Conservation (phyloP, 2,329 filamentous ascomycete species). For the Cytospora piceicola region DNA sequence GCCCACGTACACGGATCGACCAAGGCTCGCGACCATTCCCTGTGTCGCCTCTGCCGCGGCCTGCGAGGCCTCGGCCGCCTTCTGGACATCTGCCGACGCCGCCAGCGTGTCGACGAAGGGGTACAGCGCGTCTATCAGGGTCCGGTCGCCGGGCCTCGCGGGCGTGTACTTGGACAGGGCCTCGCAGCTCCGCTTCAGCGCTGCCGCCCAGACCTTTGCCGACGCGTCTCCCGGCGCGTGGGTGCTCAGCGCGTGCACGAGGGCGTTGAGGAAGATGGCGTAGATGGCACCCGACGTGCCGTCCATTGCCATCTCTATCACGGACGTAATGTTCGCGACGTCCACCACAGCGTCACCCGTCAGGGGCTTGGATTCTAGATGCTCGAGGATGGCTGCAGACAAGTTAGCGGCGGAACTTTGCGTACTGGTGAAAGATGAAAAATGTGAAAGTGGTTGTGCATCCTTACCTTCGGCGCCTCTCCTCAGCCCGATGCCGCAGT, state of each 20-base stretch:
- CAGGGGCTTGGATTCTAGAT: slow-evolving; percentile 49
- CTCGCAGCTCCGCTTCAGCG: slow-evolving; percentile 71
- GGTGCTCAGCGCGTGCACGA: slow-evolving; percentile 65
- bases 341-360: slow-evolving; percentile 59
- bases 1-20: slow-evolving; percentile 81
- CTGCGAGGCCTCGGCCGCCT: slow-evolving; percentile 75
- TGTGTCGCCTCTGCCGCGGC: slow-evolving; percentile 82
- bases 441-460: not conserved
- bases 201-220: slow-evolving; percentile 59
- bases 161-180: slow-evolving; percentile 84
- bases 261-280: slow-evolving; percentile 88
- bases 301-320: slow-evolving; percentile 63
- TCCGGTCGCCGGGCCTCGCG: slow-evolving; percentile 85
- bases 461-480: slow-evolving; percentile 75
- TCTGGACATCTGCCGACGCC: slow-evolving; percentile 66
- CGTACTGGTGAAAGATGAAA: not conserved
- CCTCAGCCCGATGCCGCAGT: slow-evolving; percentile 85
- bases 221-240: slow-evolving; percentile 46
- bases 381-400: slow-evolving; percentile 53
- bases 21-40: slow-evolving; percentile 88
- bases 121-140: slow-evolving; percentile 84
- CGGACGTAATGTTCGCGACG: slow-evolving; percentile 54
- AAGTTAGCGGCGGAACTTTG: slow-evolving; percentile 28
- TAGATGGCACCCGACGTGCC: slow-evolving; percentile 65
- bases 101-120: slow-evolving; percentile 80